These are phyloP conservation scores for Limonomyces culmigenus DNA, from an alignment of 1,284 basidiomycete genomes.

Conservation along the genomic window DNA sequence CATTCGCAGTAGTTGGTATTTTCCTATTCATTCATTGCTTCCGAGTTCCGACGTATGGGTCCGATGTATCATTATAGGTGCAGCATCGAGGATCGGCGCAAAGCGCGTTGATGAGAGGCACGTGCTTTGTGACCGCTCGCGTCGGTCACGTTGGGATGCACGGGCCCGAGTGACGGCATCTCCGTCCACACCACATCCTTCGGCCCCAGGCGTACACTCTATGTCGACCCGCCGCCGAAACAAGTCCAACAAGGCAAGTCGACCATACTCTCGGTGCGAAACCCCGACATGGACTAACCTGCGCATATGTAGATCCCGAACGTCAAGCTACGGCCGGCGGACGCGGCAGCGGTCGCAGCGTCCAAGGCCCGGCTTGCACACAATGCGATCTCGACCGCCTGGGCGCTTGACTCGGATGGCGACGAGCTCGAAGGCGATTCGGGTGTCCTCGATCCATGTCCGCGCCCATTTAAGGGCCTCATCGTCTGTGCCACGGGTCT, in stretches of 20 bases:
- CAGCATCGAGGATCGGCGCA: too few species aligned
- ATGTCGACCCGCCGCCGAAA: slow-evolving; percentile 14
- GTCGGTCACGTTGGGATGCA: background rate
- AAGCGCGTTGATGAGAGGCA: background rate
- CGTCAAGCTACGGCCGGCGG: slow-evolving; percentile 58
- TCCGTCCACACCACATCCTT: too few species aligned
- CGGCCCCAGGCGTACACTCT: background rate
- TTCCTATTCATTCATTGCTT: too few species aligned
- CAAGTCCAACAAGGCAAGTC: slow-evolving; percentile 27
- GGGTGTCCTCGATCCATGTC: slow-evolving; percentile 31
- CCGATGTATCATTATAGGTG: too few species aligned
- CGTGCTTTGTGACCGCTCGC: background rate
- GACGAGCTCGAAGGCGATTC: slow-evolving; percentile 16
- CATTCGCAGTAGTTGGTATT: too few species aligned
- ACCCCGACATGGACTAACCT: background rate
- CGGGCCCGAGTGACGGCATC: too few species aligned
- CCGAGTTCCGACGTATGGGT: too few species aligned
- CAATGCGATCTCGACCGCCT: background rate
- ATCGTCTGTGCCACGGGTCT: slow-evolving; percentile 60
- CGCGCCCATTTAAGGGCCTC: slow-evolving; percentile 46
- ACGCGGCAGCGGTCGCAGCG: slow-evolving; percentile 10
- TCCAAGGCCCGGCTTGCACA: slow-evolving; percentile 2
- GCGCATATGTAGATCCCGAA: slow-evolving; percentile 40
- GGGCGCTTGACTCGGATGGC: background rate
- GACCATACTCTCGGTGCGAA: background rate